Conservation (phyloP, 2,329 filamentous ascomycete genomes). For the Polytolypa hystricis region DNA sequence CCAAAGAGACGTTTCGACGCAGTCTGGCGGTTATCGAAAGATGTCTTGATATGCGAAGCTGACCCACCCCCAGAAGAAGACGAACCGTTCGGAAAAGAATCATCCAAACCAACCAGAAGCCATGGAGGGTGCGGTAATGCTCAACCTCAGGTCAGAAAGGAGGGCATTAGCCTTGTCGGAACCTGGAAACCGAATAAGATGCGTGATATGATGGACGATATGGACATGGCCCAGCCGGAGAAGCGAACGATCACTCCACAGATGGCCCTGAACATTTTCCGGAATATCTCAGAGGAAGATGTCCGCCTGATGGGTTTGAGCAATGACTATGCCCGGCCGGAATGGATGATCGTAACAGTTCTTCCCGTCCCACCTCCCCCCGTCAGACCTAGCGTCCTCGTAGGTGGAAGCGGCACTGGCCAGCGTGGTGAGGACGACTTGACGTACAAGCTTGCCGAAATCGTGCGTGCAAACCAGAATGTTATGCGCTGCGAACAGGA, state of each 20-base stretch:
- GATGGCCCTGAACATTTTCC: constrained; percentile 75
- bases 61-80: constrained; percentile 57
- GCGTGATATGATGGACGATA: constrained; percentile 57
- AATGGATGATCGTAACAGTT: constrained; percentile 97
- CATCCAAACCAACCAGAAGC: constrained; percentile 40
- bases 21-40: constrained; percentile 87
- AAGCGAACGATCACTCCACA: constrained; percentile 74
- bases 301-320: constrained; percentile 82
- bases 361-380: constrained; percentile 91
- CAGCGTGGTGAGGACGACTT: constrained; percentile 96
- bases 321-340: constrained; percentile 85
- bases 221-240: constrained; percentile 56
- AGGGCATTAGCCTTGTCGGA: constrained; percentile 70
- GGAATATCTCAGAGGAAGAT: constrained; percentile 70
- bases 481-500: constrained; percentile 84
- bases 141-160: constrained; percentile 78
- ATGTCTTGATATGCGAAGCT: constrained; percentile 73
- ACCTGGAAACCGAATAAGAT: constrained; percentile 61
- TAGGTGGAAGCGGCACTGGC: constrained; percentile 86
- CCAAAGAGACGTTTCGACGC: constrained; percentile 89
- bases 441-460: constrained; percentile 97
- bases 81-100: constrained; percentile 57
- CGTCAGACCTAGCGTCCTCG: constrained; percentile 91
- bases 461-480: constrained; percentile 93
- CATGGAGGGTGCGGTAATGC: constrained; percentile 92